Evolutionary conservation across 352 stramenopile species (phyloP), one percentile per base, ranked within the genome.

Genomic region (Halophytophthora polymorphica): DNA sequence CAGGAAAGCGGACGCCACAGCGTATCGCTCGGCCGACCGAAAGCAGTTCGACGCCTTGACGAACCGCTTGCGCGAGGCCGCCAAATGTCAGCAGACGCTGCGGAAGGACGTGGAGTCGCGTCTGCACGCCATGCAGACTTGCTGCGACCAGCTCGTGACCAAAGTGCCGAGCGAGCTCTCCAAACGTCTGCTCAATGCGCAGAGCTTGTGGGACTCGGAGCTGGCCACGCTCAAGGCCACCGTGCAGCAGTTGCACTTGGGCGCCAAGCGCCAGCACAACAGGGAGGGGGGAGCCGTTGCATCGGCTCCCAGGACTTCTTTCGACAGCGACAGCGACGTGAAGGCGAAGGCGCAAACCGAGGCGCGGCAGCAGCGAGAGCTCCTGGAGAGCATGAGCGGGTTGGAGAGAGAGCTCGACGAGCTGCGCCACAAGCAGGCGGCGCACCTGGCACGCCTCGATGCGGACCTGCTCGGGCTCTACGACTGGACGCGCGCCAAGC

Each of bases 1-100:
- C 42, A 83, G 73, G 21, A 84, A 75, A 56, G 40, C 58, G 21
- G 73, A 87, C 29, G 39, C 69, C 1, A 38, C 53, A 8, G 48
- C 64, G 6, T 73, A 78, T 42, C 66, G 74, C 25, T 55, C 35
- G 3, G 75, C 71, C 0, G 73, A 89, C 41, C 66, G 78, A 6
- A 68, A 77, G 44, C 78, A 87, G 40, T 86, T 89, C 36, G 73
- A 87, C 7, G 63, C 69, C 6, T 39, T 87, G 25, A 82, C 75
- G 3, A 86, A 77, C 43, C 71, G 78, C 11, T 23, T 85, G 39
- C 69, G 75, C 6, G 78, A 89, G 46, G 52, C 71, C 19, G 41
- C 54, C 23, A 85, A 82, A 46, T 71, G 49, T 3, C 54, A 74
- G 11, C 62, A 77, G 21, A 61, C 29, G 13, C 37, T 84, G 10